Conservation (phyloP, 169 alveolate genomes). For the Perkinsus chesapeaki region DNA sequence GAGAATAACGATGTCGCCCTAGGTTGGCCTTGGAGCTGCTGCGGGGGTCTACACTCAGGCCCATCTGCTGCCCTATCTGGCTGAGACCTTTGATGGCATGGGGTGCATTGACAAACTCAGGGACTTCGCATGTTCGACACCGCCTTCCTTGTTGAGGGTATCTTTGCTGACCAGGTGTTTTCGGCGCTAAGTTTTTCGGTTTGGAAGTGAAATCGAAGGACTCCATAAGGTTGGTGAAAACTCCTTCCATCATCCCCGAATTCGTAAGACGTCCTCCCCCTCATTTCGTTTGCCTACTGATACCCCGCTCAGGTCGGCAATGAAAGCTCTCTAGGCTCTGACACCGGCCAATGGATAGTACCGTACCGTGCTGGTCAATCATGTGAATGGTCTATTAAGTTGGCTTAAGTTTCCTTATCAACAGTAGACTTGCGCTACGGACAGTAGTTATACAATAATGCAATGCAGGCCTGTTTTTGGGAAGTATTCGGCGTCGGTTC, state of each 20-base stretch:
- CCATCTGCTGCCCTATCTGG: background rate
- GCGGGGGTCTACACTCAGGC: conserved; percentile 5
- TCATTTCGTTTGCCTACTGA: background rate
- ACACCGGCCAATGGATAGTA: background rate
- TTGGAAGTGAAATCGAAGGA: background rate
- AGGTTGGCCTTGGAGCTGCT: background rate
- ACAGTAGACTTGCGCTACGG: too few relatives aligned
- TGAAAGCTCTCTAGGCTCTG: background rate
- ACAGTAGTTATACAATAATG: too few relatives aligned
- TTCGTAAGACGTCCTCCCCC: background rate
- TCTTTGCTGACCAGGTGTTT: background rate
- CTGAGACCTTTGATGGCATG: background rate
- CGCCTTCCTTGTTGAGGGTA: background rate
- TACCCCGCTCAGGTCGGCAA: background rate
- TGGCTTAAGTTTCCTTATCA: background rate
- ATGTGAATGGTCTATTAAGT: background rate
- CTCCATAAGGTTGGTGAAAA: background rate
- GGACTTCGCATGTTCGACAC: background rate
- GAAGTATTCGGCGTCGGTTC: too few relatives aligned
- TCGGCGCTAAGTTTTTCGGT: background rate
- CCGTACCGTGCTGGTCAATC: background rate
- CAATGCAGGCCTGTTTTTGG: too few relatives aligned
- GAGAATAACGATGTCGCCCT: background rate
- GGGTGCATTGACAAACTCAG: background rate
- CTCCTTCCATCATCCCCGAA: background rate